Percentiles rank a stretch among this genome's conserved stretches.
Evolutionary conservation across 768 basidiomycete species (phyloP).

Genomic region (Trametes cinnabarina): DNA sequence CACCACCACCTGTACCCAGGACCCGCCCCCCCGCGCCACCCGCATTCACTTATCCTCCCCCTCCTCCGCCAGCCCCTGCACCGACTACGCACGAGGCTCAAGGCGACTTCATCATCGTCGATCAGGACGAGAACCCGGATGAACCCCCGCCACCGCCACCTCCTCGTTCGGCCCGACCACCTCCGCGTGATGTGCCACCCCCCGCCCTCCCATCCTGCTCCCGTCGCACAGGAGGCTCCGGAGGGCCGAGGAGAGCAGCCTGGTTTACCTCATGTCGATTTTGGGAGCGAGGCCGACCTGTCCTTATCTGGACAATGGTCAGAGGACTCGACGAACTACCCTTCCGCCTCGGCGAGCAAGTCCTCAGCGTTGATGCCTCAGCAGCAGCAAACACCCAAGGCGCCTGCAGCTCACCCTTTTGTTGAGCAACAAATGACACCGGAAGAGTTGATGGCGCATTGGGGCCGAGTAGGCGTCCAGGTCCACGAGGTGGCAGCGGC

Average conservation of each 20-base stretch:
- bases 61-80: conserved; percentile 27
- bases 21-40: conserved; percentile 14
- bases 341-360: conserved; percentile 32
- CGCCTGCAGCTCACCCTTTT: not conserved
- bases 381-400: not conserved
- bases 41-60: conserved; percentile 19
- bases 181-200: conserved; percentile 36
- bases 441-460: conserved; percentile 69
- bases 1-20: conserved; percentile 25
- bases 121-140: conserved; percentile 29
- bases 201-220: conserved; percentile 43
- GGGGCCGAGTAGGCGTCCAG: conserved; percentile 72
- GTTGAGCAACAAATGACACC: conserved; percentile 37
- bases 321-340: conserved; percentile 48
- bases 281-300: conserved; percentile 48
- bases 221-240: conserved; percentile 29
- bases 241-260: conserved; percentile 65
- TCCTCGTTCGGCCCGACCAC: conserved; percentile 27
- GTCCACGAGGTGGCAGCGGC: conserved; percentile 67
- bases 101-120: conserved; percentile 36
- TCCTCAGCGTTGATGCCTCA: not conserved
- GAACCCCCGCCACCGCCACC: conserved; percentile 50
- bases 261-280: conserved; percentile 54
- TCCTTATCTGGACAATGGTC: conserved; percentile 57
- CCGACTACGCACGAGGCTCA: conserved; percentile 22